Evolutionary conservation across 2,329 filamentous ascomycete genomes (phyloP).

Genomic region (Botryotinia globosa): DNA sequence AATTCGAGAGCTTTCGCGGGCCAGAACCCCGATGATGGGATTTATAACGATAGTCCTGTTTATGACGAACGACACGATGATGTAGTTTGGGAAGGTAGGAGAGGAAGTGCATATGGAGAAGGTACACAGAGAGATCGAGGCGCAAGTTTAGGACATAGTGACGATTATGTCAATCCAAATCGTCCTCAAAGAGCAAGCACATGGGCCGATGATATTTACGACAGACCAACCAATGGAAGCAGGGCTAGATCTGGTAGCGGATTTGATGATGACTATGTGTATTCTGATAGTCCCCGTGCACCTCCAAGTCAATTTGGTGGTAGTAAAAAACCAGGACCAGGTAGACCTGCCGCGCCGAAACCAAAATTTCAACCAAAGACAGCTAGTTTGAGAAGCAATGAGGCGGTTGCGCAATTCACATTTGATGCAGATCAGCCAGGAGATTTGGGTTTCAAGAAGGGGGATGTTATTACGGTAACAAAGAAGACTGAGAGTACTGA

Average conservation of each 20-base stretch:
- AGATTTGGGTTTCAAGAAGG: slow-evolving; percentile 94
- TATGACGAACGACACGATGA: slow-evolving; percentile 84
- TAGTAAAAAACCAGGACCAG: slow-evolving; percentile 54
- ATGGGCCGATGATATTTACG: slow-evolving; percentile 75
- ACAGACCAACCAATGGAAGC: slow-evolving; percentile 47
- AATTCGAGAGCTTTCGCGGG: slow-evolving; percentile 84
- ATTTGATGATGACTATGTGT: slow-evolving; percentile 53
- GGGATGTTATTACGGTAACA: slow-evolving; percentile 88
- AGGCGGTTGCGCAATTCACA: slow-evolving; percentile 87
- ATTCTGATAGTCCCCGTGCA: slow-evolving; percentile 48
- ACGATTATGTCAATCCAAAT: slow-evolving; percentile 52
- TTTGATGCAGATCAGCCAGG: slow-evolving; percentile 94
- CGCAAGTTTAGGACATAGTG: slow-evolving; percentile 36
- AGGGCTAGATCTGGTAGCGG: slow-evolving; percentile 37
- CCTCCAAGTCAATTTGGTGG: slow-evolving; percentile 35
- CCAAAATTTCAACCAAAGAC: slow-evolving; percentile 70
- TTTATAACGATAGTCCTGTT: slow-evolving; percentile 92
- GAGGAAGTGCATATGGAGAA: slow-evolving; percentile 69
- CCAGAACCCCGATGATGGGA: slow-evolving; percentile 55
- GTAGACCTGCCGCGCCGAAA: slow-evolving; percentile 82
- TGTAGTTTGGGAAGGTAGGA: slow-evolving; percentile 76
- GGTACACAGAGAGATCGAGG: slow-evolving; percentile 53
- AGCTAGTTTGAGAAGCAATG: slow-evolving; percentile 61
- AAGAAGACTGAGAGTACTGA: slow-evolving; percentile 93
- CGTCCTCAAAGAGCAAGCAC: slow-evolving; percentile 62